Evolutionary conservation across 768 basidiomycete species (phyloP).

Genomic region (Suillus discolor): DNA sequence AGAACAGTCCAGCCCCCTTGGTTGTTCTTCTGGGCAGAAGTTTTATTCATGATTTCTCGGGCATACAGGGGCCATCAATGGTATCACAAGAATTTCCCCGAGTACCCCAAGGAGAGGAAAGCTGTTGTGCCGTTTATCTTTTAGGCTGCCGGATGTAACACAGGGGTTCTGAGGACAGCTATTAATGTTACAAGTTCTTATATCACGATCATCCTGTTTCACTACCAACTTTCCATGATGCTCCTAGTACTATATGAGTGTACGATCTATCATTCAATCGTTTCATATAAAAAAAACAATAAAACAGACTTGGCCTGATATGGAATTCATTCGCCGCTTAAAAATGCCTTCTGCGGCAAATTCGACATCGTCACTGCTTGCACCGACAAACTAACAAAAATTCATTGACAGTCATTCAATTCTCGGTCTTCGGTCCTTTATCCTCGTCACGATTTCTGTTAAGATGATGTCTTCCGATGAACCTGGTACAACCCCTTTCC

Average conservation of each 20-base stretch:
- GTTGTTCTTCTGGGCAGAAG: slow-evolving; percentile 74
- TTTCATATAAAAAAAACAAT: not conserved
- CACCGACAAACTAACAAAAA: slow-evolving; percentile 14
- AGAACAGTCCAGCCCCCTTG: slow-evolving; percentile 68
- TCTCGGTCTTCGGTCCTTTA: slow-evolving; percentile 5
- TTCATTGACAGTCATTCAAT: not conserved
- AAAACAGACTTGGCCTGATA: not conserved
- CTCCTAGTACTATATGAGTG: not conserved
- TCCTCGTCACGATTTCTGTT: slow-evolving; percentile 11
- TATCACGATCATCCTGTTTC: not conserved
- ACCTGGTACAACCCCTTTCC: slow-evolving; percentile 28
- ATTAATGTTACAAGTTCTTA: not conserved
- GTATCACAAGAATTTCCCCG: slow-evolving; percentile 78
- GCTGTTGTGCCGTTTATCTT: slow-evolving; percentile 80
- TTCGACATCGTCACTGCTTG: not conserved
- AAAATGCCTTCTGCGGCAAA: not conserved
- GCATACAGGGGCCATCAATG: slow-evolving; percentile 82
- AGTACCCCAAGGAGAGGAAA: slow-evolving; percentile 81
- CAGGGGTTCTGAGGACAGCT: not conserved
- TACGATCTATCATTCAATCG: not conserved
- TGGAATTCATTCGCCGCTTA: slow-evolving; percentile 12
- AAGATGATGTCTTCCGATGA: slow-evolving; percentile 39
- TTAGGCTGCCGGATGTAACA: slow-evolving; percentile 29
- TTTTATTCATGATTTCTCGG: slow-evolving; percentile 79
- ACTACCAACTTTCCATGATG: not conserved